Evolutionary conservation across 139 green algal genomes (phyloP).

Genomic region (Trebouxia sp.): DNA sequence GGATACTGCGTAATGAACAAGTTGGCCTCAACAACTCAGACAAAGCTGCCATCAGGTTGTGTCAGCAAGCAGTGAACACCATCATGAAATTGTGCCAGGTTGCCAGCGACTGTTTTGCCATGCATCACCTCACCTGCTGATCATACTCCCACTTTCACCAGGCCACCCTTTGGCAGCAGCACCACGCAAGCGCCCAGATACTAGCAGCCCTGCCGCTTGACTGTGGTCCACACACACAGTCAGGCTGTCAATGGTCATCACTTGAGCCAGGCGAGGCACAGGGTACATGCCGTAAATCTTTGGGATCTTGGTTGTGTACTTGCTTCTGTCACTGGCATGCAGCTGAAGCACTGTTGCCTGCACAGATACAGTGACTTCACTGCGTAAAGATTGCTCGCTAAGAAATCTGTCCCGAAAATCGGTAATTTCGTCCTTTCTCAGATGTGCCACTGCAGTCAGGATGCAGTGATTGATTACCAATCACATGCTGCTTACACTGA

Average conservation of each 20-base stretch:
- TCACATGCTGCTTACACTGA: not conserved
- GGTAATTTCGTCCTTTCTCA: too few species aligned
- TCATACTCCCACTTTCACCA: constrained; percentile 48
- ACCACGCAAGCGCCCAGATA: constrained; percentile 37
- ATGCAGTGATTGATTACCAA: not conserved
- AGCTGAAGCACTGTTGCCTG: not conserved
- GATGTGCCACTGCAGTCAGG: not conserved
- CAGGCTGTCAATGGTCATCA: constrained; percentile 27
- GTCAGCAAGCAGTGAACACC: too few species aligned
- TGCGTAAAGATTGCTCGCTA: not conserved
- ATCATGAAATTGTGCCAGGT: too few species aligned
- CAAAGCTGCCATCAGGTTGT: too few species aligned
- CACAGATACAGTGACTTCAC: not conserved
- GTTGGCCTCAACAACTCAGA: too few species aligned
- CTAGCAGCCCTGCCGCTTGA: not conserved
- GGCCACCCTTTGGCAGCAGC: constrained; percentile 36
- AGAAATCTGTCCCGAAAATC: not conserved
- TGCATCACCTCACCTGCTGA: constrained; percentile 31
- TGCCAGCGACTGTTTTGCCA: too few species aligned
- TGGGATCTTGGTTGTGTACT: constrained; percentile 9
- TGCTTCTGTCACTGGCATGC: constrained; percentile 17
- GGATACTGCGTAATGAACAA: too few species aligned
- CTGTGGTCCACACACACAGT: not conserved
- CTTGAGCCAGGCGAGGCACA: constrained; percentile 29
- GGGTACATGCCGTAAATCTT: constrained; percentile 23